A percentile compares a stretch with the other conserved stretches of the same genome.
These are phyloP conservation scores for Perkinsus olseni DNA, from an alignment of 169 alveolate genomes.

Conservation along the genomic window DNA sequence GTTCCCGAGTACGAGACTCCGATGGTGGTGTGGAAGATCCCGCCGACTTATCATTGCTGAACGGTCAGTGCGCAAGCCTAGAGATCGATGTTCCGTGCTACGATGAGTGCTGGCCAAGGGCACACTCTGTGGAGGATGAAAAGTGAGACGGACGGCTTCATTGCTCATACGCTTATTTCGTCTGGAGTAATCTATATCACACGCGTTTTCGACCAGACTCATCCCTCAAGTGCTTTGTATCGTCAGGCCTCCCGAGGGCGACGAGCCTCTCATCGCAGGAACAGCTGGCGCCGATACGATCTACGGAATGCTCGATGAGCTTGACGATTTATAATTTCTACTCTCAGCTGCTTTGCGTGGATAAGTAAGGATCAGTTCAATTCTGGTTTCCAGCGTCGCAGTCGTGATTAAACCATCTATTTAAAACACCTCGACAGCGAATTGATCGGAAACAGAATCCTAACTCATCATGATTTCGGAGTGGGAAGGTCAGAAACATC, in stretches of 20 bases:
- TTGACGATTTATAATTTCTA: not conserved
- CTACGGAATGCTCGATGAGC: not conserved
- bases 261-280: not conserved
- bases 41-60: not conserved
- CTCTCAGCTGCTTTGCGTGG: no score
- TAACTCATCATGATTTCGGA: no score
- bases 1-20: not conserved
- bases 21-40: not conserved
- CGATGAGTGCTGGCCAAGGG: not conserved
- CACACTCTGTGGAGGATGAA: not conserved
- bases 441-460: no score
- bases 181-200: no score
- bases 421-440: no score
- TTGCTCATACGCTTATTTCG: no score
- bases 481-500: no score
- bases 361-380: no score
- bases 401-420: no score
- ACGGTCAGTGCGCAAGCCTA: not conserved
- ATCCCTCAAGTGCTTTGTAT: not conserved
- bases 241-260: not conserved
- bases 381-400: no score
- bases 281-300: not conserved
- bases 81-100: not conserved
- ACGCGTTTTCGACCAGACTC: no score
- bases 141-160: not conserved